These are phyloP conservation scores for Nephelium lappaceum DNA, from an alignment of 345 rosid genomes.

Conservation along the genomic window DNA sequence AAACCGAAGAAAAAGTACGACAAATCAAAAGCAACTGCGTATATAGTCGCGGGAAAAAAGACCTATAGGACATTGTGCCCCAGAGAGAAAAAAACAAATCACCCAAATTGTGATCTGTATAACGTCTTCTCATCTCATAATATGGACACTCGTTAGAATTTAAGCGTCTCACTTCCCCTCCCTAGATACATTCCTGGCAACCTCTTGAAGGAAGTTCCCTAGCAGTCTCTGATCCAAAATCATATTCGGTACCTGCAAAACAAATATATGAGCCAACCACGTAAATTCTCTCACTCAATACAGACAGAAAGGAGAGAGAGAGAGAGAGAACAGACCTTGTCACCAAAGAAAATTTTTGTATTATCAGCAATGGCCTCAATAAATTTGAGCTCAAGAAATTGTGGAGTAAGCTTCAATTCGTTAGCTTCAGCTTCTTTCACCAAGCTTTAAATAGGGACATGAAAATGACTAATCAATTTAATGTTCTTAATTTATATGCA, in stretches of 20 bases:
- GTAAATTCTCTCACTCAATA: background rate
- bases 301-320: background rate
- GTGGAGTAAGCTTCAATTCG: conserved; percentile 83
- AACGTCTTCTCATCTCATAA: background rate
- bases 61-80: background rate
- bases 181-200: conserved; percentile 19
- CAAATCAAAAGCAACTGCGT: background rate
- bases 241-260: conserved; percentile 76
- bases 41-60: background rate
- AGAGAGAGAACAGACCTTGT: conserved; percentile 53
- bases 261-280: background rate
- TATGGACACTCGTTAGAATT: background rate
- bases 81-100: background rate
- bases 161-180: conserved; percentile 19
- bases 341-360: conserved; percentile 88
- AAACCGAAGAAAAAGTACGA: too few relatives aligned
- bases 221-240: conserved; percentile 84
- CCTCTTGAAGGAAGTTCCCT: conserved; percentile 66
- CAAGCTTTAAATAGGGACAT: conserved; percentile 40
- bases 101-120: background rate
- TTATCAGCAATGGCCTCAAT: conserved; percentile 83
- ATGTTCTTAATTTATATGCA: background rate
- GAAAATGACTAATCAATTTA: conserved; percentile 9
- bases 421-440: conserved; percentile 91
- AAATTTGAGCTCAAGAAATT: conserved; percentile 87